Conservation (phyloP, 495 filamentous ascomycete genomes). For the Lasiosphaeriaceae sp. region DNA sequence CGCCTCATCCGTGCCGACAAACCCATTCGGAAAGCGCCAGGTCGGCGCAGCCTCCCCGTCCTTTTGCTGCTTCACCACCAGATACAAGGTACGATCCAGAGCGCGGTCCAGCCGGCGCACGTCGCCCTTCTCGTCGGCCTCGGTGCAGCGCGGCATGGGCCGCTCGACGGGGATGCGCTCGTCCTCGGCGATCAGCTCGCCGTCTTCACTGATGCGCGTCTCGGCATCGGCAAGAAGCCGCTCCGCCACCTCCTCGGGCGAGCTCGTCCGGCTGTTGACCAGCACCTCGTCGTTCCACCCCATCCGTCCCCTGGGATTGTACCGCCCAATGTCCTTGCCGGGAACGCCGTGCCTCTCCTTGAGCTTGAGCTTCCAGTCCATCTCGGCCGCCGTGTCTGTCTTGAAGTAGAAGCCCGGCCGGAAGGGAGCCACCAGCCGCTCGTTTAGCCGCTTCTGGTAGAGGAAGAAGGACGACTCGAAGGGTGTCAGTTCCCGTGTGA, state of each 20-base stretch:
- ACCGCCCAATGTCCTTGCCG: conserved; percentile 80
- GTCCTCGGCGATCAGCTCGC: conserved; percentile 56
- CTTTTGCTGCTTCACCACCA: conserved; percentile 64
- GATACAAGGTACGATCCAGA: conserved; percentile 76
- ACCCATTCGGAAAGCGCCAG: conserved; percentile 79
- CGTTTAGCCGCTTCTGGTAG: conserved; percentile 95
- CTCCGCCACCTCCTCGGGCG: conserved; percentile 50
- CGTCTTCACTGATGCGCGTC: conserved; percentile 56
- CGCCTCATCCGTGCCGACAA: conserved; percentile 63
- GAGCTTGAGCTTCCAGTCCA: conserved; percentile 88
- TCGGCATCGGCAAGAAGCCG: conserved; percentile 73
- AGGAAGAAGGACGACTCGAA: conserved; percentile 94
- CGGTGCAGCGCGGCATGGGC: conserved; percentile 66
- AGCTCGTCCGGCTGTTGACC: conserved; percentile 60
- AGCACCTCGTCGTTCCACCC: conserved; percentile 93
- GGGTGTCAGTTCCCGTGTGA: conserved; percentile 76
- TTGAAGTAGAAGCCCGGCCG: conserved; percentile 94
- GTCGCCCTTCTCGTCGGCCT: conserved; percentile 76
- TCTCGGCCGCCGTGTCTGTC: conserved; percentile 74
- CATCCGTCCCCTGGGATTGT: conserved; percentile 69
- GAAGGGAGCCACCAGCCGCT: conserved; percentile 86
- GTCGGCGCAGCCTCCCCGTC: conserved; percentile 54
- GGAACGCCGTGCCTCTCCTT: conserved; percentile 64
- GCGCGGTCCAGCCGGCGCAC: conserved; percentile 69
- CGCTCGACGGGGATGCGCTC: conserved; percentile 66